A percentile compares a stretch with the other conserved stretches of the same genome.
Evolutionary conservation across 2,329 filamentous ascomycete species (phyloP).

Genomic region (Penicillium sumatraense): DNA sequence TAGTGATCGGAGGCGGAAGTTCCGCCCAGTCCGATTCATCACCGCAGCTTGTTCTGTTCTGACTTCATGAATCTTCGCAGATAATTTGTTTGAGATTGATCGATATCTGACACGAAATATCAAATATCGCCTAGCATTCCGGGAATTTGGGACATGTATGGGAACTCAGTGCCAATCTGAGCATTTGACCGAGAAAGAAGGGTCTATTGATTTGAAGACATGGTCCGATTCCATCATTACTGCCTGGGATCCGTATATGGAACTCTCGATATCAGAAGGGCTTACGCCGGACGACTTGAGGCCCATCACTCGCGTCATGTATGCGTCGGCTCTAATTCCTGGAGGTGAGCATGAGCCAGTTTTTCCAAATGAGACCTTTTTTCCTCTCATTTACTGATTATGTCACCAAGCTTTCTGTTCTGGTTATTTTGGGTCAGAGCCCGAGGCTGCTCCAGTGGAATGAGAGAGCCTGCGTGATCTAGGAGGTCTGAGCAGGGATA

Average conservation of each 20-base stretch:
- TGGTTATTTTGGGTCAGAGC: conserved; percentile 44
- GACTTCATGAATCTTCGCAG: conserved; percentile 25
- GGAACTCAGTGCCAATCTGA: conserved; percentile 50
- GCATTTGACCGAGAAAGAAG: conserved; percentile 41
- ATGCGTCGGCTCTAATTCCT: conserved; percentile 59
- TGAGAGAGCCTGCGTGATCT: neutral
- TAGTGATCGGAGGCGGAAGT: neutral
- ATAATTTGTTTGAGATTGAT: conserved; percentile 41
- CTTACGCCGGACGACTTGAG: conserved; percentile 50
- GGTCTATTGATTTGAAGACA: conserved; percentile 32
- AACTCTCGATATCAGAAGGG: conserved; percentile 36
- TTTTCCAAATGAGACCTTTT: neutral
- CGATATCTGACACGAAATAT: conserved; percentile 41
- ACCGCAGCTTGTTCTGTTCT: too few relatives aligned
- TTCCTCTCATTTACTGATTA: neutral
- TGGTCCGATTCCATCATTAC: conserved; percentile 42
- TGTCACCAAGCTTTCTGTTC: conserved; percentile 36
- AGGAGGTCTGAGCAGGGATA: neutral
- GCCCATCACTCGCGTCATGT: conserved; percentile 63
- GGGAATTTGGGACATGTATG: conserved; percentile 60
- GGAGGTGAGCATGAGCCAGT: conserved; percentile 52
- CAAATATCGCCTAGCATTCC: conserved; percentile 53
- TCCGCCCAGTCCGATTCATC: too few relatives aligned
- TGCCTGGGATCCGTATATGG: conserved; percentile 46
- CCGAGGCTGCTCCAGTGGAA: conserved; percentile 3